Conservation (phyloP, 2,329 filamentous ascomycete genomes). For the Penicillium hordei region DNA sequence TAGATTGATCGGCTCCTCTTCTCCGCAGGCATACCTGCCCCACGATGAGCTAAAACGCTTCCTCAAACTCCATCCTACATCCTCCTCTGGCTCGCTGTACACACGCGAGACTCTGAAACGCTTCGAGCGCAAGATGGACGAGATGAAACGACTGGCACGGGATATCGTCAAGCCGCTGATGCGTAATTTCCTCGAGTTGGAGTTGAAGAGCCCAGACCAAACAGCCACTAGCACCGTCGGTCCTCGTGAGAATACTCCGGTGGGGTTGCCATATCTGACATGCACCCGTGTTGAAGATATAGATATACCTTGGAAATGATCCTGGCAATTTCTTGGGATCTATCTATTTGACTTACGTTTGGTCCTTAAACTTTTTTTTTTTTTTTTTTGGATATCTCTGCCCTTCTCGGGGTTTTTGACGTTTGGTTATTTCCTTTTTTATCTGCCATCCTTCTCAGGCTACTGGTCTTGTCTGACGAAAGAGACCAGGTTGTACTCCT, state of each 20-base stretch:
- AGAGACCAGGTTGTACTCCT: conserved; percentile 2
- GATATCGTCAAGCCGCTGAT: conserved; percentile 83
- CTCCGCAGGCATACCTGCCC: conserved; percentile 64
- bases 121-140: conserved; percentile 84
- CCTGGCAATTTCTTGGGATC: neutral
- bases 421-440: neutral
- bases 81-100: conserved; percentile 64
- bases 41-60: conserved; percentile 92
- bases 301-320: conserved; percentile 62
- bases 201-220: conserved; percentile 52
- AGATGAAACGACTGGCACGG: conserved; percentile 79
- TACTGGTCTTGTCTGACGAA: conserved; percentile 15
- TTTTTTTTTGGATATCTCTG: neutral
- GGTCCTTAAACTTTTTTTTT: neutral
- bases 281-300: conserved; percentile 62
- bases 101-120: conserved; percentile 79
- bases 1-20: conserved; percentile 67
- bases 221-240: conserved; percentile 20
- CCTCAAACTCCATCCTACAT: conserved; percentile 69
- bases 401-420: neutral
- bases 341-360: neutral
- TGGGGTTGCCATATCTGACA: conserved; percentile 61
- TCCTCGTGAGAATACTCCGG: conserved; percentile 38
- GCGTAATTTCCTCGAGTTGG: conserved; percentile 79
- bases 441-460: conserved; percentile 2